These are phyloP conservation scores for Kurtzmaniella quercitrusa DNA, from an alignment of 1,139 yeast genomes.

Conservation along the genomic window DNA sequence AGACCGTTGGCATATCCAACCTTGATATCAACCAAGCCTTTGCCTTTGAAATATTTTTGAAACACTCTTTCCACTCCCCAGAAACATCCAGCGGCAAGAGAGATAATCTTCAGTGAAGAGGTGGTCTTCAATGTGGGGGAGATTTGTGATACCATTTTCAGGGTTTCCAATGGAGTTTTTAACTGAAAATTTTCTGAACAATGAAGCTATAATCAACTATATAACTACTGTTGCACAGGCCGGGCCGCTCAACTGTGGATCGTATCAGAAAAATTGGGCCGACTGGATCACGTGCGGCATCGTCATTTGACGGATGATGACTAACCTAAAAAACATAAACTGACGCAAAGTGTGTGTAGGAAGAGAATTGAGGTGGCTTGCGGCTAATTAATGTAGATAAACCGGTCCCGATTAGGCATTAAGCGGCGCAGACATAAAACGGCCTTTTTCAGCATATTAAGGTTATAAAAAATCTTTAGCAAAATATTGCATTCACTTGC, in stretches of 20 bases:
- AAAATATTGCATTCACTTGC: too few relatives aligned
- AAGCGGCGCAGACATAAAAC: background rate
- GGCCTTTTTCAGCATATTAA: too few relatives aligned
- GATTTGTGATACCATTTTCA: constrained; percentile 7
- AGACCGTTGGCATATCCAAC: constrained; percentile 92
- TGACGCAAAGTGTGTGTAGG: too few relatives aligned
- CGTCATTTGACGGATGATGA: background rate
- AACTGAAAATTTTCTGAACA: background rate
- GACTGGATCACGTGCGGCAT: background rate
- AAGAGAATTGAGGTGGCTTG: too few relatives aligned
- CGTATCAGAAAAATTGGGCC: background rate
- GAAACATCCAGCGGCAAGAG: constrained; percentile 83
- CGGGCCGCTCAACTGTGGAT: background rate
- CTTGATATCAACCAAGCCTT: constrained; percentile 67
- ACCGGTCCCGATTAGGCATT: too few relatives aligned
- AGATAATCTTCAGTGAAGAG: constrained; percentile 44
- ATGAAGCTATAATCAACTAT: background rate
- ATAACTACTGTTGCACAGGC: background rate
- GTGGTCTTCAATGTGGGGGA: constrained; percentile 38
- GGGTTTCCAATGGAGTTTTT: background rate
- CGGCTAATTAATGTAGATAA: too few relatives aligned
- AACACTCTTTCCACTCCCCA: constrained; percentile 94
- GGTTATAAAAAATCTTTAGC: too few relatives aligned
- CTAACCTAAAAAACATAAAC: too few relatives aligned
- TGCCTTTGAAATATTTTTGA: constrained; percentile 56